Conservation (phyloP, 208 protist species). For the Leishmania turanica region DNA sequence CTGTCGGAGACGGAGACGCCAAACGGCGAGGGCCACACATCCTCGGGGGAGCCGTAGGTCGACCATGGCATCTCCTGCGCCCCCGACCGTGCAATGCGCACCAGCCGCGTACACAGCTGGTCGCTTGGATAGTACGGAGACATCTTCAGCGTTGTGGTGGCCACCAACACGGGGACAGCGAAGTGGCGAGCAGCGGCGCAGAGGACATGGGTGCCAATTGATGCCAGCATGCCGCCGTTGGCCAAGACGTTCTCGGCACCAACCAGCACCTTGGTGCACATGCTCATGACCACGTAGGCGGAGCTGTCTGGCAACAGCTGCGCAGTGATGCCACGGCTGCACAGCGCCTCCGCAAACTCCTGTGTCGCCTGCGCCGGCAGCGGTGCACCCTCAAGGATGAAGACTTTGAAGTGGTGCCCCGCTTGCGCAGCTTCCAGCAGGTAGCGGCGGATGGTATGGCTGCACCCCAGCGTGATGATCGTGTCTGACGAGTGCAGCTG, state of each 20-base stretch:
- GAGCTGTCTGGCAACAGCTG: slow-evolving; percentile 95
- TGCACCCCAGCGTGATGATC: slow-evolving; percentile 80
- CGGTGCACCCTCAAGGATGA: slow-evolving; percentile 94
- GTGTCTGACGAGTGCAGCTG: slow-evolving; percentile 81
- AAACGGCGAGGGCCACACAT: slow-evolving; percentile 58
- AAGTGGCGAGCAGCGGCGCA: slow-evolving; percentile 95
- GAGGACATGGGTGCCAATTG: slow-evolving; percentile 93
- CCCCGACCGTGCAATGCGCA: slow-evolving; percentile 68
- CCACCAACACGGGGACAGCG: slow-evolving; percentile 96
- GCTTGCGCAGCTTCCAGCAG: slow-evolving; percentile 46
- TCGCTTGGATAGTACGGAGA: slow-evolving; percentile 96
- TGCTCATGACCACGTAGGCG: slow-evolving; percentile 97
- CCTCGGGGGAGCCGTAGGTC: slow-evolving; percentile 69
- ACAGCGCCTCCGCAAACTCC: slow-evolving; percentile 77
- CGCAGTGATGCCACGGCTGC: slow-evolving; percentile 73
- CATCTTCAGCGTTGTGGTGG: slow-evolving; percentile 96
- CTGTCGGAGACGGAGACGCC: slow-evolving; percentile 41
- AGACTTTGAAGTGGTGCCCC: slow-evolving; percentile 87
- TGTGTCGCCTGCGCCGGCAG: slow-evolving; percentile 47
- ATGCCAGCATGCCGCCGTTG: slow-evolving; percentile 97
- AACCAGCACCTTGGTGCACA: slow-evolving; percentile 98
- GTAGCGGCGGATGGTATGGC: slow-evolving; percentile 68
- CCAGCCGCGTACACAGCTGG: slow-evolving; percentile 88
- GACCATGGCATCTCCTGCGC: slow-evolving; percentile 89
- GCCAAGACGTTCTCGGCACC: slow-evolving; percentile 95